Evolutionary conservation across 1,139 yeast species (phyloP), one percentile per base, ranked within the genome.

Genomic region (Saccharomycopsis hybrid): DNA sequence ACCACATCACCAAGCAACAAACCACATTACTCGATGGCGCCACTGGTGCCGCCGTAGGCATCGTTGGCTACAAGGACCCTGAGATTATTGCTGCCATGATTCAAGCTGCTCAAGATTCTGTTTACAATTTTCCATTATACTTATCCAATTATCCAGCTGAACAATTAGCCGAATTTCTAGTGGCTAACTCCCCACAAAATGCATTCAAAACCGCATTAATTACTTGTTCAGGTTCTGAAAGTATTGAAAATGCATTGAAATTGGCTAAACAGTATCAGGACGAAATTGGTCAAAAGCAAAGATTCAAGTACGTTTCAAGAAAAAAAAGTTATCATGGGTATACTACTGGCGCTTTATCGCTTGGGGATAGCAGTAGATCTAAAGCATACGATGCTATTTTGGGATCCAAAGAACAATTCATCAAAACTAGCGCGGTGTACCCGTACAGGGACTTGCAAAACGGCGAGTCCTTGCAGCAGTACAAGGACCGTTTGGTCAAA

Each of bases 11-110:
- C 40, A 73, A 72, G 40, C 69, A 69, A 49, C 59, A 62, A 46
- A 65, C 60, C 36, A 67, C 64, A 24, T 54, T 77, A 13, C 63
- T 77, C 43, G 85, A 80, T 60, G 82, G 76, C 38, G 65, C 72
- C 58, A 76, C 83, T 11, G 85, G 85, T 56, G 85, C 85, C 4
- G 84, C 85, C 32, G 85, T 80, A 38, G 78, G 78, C 32, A 76
- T 82, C 2, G 65, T 79, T 49, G 83, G 83, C n/a, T 80, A 78
- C 70, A 74, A 73, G 45, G 83, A 80, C 58, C 69, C 71, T 39
- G 82, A 77, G 37, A 74, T 77, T 46, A 62, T 67, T 42, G 67
- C 69, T 18, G 71, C 68, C 41, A 74, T 78, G 68, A 65, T 62
- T 44, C 70, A 73, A 37, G 81, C 79, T 25, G 80, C 78, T 33